These are phyloP conservation scores for Magnaporthales sp. DNA, from an alignment of 2,329 filamentous ascomycete genomes.

Conservation along the genomic window DNA sequence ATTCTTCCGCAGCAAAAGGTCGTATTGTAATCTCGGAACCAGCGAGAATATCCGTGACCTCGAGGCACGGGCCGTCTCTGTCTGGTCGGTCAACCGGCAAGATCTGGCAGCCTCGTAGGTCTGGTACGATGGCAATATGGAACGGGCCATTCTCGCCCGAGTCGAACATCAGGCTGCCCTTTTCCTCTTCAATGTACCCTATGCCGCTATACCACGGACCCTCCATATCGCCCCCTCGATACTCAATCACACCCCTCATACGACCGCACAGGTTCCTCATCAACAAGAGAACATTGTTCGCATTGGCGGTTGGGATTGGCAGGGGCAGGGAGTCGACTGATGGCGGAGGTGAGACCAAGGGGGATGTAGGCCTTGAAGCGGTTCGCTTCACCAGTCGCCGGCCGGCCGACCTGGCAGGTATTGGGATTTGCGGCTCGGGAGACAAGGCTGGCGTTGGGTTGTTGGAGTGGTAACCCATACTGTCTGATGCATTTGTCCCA, in stretches of 20 bases:
- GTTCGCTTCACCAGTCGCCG: slow-evolving; percentile 47
- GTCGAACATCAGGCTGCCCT: slow-evolving; percentile 67
- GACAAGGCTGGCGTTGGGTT: not conserved
- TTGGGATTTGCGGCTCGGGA: not conserved
- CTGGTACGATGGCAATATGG: slow-evolving; percentile 59
- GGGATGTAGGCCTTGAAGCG: slow-evolving; percentile 49
- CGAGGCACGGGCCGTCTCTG: slow-evolving; percentile 38
- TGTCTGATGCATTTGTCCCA: slow-evolving; percentile 21
- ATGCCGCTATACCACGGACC: slow-evolving; percentile 62
- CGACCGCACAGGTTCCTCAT: slow-evolving; percentile 72
- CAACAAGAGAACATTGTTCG: slow-evolving; percentile 61
- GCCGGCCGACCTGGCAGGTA: slow-evolving; percentile 23
- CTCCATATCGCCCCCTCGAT: slow-evolving; percentile 45
- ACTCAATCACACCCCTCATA: slow-evolving; percentile 73
- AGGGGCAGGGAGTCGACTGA: slow-evolving; percentile 51
- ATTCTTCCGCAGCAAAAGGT: slow-evolving; percentile 55
- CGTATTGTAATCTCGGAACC: slow-evolving; percentile 56
- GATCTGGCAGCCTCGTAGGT: slow-evolving; percentile 67
- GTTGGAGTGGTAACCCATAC: slow-evolving; percentile 25
- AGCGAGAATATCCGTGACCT: slow-evolving; percentile 44
- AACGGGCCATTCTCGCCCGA: slow-evolving; percentile 57
- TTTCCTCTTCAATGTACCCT: slow-evolving; percentile 70
- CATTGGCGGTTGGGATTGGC: slow-evolving; percentile 56
- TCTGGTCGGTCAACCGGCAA: slow-evolving; percentile 42
- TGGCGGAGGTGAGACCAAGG: slow-evolving; percentile 42